Evolutionary conservation across 768 basidiomycete genomes (phyloP), one percentile per base, ranked within the genome.

Genomic region (Mycena indigotica): DNA sequence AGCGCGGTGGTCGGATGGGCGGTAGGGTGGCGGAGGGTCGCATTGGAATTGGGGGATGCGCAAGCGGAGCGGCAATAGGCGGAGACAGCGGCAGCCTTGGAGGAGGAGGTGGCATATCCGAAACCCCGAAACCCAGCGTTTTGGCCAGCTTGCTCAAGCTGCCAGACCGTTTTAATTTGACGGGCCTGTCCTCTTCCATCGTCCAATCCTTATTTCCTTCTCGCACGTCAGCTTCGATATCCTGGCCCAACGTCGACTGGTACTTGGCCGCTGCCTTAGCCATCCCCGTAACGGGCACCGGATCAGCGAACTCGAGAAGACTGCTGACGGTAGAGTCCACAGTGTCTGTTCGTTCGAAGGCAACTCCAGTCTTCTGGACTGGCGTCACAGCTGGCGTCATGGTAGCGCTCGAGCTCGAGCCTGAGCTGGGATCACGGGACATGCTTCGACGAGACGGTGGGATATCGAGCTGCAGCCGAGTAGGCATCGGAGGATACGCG

Each of bases 71-170:
- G 41, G 41, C 10, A n/a, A n/a, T n/a, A n/a, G n/a, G n/a, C n/a
- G n/a, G 41, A 23, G 24, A 12, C 12, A 21, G 21, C 12, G 41
- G 41, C 16, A 10, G 41, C 10, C 24, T 24, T 48, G 24, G 46
- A 13, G 6, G 46, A 4, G 21, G 32, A 8, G 17, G 32, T 8
- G 32, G 32, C 8, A 35, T 17, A 35, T 35, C 46, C 12, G 13
- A 23, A 6, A 8, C 25, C 6, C 19, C 46, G n/a, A 48, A 5
- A 13, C 46, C 46, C 12, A 48, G 23, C 25, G 24, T 23, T n/a
- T 48, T 48, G 6, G 46, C 21, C n/a, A 28, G 24, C 25, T 48
- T 48, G 46, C 46, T 48, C 46, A 48, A 48, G 25, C 46, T 48
- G 6, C 46, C 46, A 12, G 46, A 48, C 5, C 46, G 46, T n/a